A percentile compares a stretch with the other conserved stretches of the same genome.
These are phyloP conservation scores for Oryza coarctata DNA, from an alignment of 176 grass and related monocot genomes.

Conservation along the genomic window DNA sequence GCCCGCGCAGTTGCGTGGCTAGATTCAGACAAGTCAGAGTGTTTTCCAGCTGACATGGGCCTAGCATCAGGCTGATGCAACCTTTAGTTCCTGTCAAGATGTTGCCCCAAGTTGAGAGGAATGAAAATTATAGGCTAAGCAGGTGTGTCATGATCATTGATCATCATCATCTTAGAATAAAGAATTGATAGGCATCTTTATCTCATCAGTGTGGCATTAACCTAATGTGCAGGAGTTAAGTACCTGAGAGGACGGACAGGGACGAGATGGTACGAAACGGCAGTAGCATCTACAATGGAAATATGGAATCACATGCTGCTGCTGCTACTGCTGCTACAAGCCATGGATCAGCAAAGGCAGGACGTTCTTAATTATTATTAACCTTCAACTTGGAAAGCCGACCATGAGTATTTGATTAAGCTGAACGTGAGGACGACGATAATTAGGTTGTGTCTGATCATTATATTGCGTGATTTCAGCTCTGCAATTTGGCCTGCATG, in stretches of 20 bases:
- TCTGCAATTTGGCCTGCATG: background rate
- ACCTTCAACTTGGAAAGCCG: background rate
- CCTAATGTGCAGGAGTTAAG: background rate
- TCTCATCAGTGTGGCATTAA: background rate
- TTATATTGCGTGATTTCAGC: background rate
- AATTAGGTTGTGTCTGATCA: background rate
- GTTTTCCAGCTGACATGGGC: constrained; percentile 11
- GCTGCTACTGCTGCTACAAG: background rate
- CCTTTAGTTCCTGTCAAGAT: background rate
- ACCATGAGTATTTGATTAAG: background rate
- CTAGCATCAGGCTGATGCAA: constrained; percentile 34
- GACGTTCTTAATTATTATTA: background rate
- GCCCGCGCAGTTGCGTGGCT: background rate
- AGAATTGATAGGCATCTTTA: background rate
- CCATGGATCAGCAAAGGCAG: background rate
- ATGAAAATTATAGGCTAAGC: background rate
- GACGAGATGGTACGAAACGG: background rate
- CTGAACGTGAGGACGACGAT: background rate
- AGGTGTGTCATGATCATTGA: background rate
- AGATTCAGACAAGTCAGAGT: background rate
- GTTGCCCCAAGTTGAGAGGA: no score
- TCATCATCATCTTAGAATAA: background rate
- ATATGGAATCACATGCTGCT: background rate
- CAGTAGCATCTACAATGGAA: constrained; percentile 1
- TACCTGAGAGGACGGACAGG: background rate